These are phyloP conservation scores for Centella asiatica DNA, from an alignment of 129 eudicot species.

Conservation along the genomic window DNA sequence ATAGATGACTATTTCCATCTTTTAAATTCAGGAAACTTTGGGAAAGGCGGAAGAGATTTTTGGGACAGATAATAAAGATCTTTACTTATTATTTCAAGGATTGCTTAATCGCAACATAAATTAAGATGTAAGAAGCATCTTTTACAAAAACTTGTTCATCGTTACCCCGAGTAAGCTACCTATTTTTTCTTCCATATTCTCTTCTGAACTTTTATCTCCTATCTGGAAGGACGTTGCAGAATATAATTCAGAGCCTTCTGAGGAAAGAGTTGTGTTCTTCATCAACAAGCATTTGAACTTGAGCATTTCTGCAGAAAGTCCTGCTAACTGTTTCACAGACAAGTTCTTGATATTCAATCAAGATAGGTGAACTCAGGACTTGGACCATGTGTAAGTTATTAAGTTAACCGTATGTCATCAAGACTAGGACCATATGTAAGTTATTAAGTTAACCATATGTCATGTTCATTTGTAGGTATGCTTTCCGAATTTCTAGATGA, in stretches of 20 bases:
- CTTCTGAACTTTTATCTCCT: constrained; percentile 5
- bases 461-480: too few species aligned
- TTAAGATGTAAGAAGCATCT: too few species aligned
- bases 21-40: constrained; percentile 68
- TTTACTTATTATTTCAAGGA: constrained; percentile 79
- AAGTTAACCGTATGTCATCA: too few species aligned
- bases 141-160: too few species aligned
- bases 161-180: too few species aligned
- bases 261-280: neutral
- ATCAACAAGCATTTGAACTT: neutral
- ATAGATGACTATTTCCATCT: neutral
- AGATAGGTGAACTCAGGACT: too few species aligned
- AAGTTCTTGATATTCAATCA: too few species aligned
- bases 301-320: constrained; percentile 5
- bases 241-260: neutral
- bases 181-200: too few species aligned
- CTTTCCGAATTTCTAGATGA: too few species aligned
- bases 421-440: too few species aligned
- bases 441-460: too few species aligned
- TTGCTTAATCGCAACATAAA: constrained; percentile 71
- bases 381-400: too few species aligned
- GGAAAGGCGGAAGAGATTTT: constrained; percentile 94
- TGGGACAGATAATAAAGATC: constrained; percentile 83
- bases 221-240: constrained; percentile 4
- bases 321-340: neutral